Base-by-base conservation (phyloP, 306 rosid species). In the Vicia faba region DNA sequence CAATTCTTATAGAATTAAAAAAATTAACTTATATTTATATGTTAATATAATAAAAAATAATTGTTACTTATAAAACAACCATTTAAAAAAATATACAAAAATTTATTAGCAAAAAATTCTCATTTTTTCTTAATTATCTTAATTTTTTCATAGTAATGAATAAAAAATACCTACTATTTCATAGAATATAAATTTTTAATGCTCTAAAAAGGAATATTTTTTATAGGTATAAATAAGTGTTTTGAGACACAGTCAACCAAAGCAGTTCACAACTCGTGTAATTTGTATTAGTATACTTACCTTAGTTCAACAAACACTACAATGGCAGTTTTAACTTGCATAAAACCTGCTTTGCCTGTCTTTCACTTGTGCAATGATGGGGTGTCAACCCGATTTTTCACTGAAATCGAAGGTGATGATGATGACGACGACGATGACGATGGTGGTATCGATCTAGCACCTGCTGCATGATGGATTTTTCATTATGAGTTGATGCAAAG, bases 341-440 rank as follows among this genome's bases (percentile, higher is more conserved):
- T 2, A n/a, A 58, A 73, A 41, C 48, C 77, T 68, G 63, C 5
- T 26, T 26, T 69, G 29, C 64, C 82, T 36, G 28, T 64, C 60
- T 64, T 74, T 58, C 20, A 18, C 51, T 29, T 14, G n/a, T 59
- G 35, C 61, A 67, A 55, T 71, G 39, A 78, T 40, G 53, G 49
- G 49, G 16, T 43, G 20, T 31, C 33, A 5, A 59, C 64, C 59
- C 13, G 11, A 10, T 10, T 58, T 55, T 29, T 0, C 41, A 23
- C 59, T n/a, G n/a, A 14, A 0, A 12, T 7, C 8, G 81, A 79
- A 61, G 55, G 43, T 1, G 82, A 77, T 0, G 84, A 59, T 0
- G 85, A 80, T 0, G 88, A 86, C 0, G 83, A 81, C 0, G 80
- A 81, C 0, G 82, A 66, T 0, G 88, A 86, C 4, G 69, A 44